Evolutionary conservation across 202 grass and related monocot species (phyloP), one percentile per base, ranked within the genome.

Genomic region (Saccharum hybrid): DNA sequence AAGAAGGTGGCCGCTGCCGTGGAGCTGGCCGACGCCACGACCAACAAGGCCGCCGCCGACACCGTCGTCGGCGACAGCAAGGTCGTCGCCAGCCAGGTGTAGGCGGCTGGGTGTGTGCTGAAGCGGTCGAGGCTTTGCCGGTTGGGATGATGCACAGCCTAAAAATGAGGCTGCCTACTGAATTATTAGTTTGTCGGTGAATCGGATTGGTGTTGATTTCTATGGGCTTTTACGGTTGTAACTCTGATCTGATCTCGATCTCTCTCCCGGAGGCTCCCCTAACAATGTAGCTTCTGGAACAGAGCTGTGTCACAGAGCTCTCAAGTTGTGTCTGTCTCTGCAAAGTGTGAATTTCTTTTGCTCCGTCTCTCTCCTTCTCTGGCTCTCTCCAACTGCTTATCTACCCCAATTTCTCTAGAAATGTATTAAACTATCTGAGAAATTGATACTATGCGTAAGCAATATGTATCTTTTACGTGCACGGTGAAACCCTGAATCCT

Each of bases 61-160:
- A 76, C 61, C 22, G 51, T 7, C 60, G 49, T 10, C 23, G 74
- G 6, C 65, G 74, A 84, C 61, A 3, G 52, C 52, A 88, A 85
- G 84, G 78, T 85, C n/a, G 81, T 82, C n/a, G 82, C 74, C 42
- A 72, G 36, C 38, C 80, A 89, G 81, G 93, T 93, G 80, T 91
- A 94, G 76, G 26, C 26, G 3, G 26, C 5, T 1, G 15, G 5
- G 2, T 46, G 11, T 12, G 11, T 8, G 51, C 5, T 19, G 6
- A 19, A 54, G 6, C 6, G 6, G 49, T 19, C 5, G 56, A 60
- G 21, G 56, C n/a, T 60, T 23, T 23, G n/a, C 19, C 23, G 56
- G n/a, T 19, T 19, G 23, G 23, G 9, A 4, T 1, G 23, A 12
- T 9, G 60, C 13, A 28, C 60, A 63, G 22, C 60, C 60, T 63